A percentile compares a stretch with the other conserved stretches of the same genome.
Evolutionary conservation across 495 filamentous ascomycete genomes (phyloP).

Genomic region (Aspergillus campestris): DNA sequence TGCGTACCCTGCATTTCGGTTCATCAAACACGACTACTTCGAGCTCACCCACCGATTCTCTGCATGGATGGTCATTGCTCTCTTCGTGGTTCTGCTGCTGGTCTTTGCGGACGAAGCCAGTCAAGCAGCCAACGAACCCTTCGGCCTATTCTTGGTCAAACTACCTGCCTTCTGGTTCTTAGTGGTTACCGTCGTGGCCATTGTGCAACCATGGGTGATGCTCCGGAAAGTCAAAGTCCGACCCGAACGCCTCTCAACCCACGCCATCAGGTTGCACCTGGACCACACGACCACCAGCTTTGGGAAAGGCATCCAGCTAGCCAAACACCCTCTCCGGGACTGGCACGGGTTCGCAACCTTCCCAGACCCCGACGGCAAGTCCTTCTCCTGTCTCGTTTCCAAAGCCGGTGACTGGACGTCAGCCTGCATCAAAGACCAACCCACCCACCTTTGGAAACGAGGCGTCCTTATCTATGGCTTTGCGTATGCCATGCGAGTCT

Average conservation of each 20-base stretch:
- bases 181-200: conserved; percentile 27
- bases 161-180: conserved; percentile 40
- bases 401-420: conserved; percentile 82
- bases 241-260: conserved; percentile 56
- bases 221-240: conserved; percentile 46
- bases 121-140: conserved; percentile 10
- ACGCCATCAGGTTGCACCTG: conserved; percentile 67
- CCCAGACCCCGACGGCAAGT: conserved; percentile 31
- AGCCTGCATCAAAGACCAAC: conserved; percentile 52
- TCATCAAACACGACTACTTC: conserved; percentile 45
- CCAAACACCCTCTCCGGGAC: conserved; percentile 55
- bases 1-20: conserved; percentile 37
- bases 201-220: conserved; percentile 35
- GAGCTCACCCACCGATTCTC: conserved; percentile 49
- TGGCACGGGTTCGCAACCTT: conserved; percentile 81
- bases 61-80: conserved; percentile 42
- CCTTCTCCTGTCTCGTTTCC: conserved; percentile 63
- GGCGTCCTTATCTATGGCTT: conserved; percentile 57
- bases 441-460: conserved; percentile 37
- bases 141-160: conserved; percentile 28
- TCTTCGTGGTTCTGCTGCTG: conserved; percentile 38
- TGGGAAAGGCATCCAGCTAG: conserved; percentile 39
- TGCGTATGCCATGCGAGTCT: conserved; percentile 62
- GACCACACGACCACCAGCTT: conserved; percentile 42
- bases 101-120: conserved; percentile 29